A percentile compares a stretch with the other conserved stretches of the same genome.
Conservation (phyloP, 2,329 filamentous ascomycete genomes). For the Colletotrichum shisoi region DNA sequence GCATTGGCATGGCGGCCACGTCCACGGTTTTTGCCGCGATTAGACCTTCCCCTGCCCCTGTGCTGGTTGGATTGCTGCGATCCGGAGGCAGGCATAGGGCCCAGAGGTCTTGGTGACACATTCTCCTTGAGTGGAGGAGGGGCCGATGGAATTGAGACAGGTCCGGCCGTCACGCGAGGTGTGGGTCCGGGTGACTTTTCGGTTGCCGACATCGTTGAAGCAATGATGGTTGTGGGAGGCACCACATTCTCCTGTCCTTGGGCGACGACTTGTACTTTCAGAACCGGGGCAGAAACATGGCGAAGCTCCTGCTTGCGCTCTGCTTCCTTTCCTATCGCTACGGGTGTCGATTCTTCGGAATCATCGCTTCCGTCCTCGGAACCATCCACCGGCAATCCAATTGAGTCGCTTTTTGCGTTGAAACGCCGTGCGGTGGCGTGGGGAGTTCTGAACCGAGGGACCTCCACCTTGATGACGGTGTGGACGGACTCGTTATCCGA, state of each 20-base stretch:
- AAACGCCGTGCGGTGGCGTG: constrained; percentile 19
- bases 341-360: constrained; percentile 1
- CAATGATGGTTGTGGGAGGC: neutral
- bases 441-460: constrained; percentile 22
- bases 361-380: neutral
- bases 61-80: constrained; percentile 9
- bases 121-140: constrained; percentile 3
- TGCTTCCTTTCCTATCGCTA: neutral
- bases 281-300: constrained; percentile 13
- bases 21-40: constrained; percentile 21
- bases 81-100: neutral
- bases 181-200: neutral
- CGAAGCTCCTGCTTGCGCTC: constrained; percentile 21
- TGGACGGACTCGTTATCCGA: constrained; percentile 24
- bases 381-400: constrained; percentile 4
- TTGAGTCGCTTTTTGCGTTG: constrained; percentile 33
- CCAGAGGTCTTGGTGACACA: neutral
- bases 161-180: neutral
- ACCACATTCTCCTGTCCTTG: neutral
- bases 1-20: constrained; percentile 22
- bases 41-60: constrained; percentile 8
- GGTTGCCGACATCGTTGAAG: neutral
- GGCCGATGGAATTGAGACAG: neutral
- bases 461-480: constrained; percentile 31
- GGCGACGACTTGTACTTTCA: constrained; percentile 1